A percentile compares a stretch with the other conserved stretches of the same genome.
Evolutionary conservation across 2,329 filamentous ascomycete genomes (phyloP).

Genomic region (Scedosporium aurantiacum): DNA sequence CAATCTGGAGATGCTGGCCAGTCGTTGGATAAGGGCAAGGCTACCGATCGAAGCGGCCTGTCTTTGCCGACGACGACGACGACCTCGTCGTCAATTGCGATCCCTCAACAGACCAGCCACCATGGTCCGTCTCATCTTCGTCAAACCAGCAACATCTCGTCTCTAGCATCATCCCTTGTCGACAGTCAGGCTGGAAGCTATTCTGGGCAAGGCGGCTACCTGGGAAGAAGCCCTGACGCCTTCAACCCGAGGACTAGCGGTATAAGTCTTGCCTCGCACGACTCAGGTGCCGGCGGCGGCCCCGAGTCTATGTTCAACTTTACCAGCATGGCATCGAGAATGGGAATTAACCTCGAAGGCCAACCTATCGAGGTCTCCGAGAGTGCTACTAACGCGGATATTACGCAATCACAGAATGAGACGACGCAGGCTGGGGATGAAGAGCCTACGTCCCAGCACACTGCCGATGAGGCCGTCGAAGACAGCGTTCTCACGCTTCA

Average conservation of each 20-base stretch:
- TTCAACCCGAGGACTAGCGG: constrained; percentile 44
- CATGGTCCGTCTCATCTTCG: constrained; percentile 59
- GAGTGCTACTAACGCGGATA: background rate
- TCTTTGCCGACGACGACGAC: constrained; percentile 12
- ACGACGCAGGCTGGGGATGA: constrained; percentile 21
- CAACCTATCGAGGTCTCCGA: background rate
- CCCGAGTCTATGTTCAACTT: constrained; percentile 87
- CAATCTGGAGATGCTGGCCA: constrained; percentile 22
- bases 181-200: constrained; percentile 53
- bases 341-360: constrained; percentile 50
- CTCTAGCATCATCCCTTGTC: constrained; percentile 63
- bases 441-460: constrained; percentile 21
- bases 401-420: background rate
- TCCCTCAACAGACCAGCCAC: constrained; percentile 37
- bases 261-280: constrained; percentile 36
- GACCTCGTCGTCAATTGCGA: constrained; percentile 24
- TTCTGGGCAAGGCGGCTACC: constrained; percentile 18
- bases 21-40: constrained; percentile 54
- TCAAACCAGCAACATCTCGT: constrained; percentile 80
- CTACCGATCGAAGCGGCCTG: constrained; percentile 40
- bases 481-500: constrained; percentile 11
- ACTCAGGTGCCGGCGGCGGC: constrained; percentile 38
- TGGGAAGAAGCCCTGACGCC: constrained; percentile 17
- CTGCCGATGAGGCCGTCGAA: constrained; percentile 16
- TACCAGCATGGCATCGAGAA: constrained; percentile 72